phyloP scores from a whole-genome alignment of 1,139 yeast genomes.

The Pichia sp. region DNA sequence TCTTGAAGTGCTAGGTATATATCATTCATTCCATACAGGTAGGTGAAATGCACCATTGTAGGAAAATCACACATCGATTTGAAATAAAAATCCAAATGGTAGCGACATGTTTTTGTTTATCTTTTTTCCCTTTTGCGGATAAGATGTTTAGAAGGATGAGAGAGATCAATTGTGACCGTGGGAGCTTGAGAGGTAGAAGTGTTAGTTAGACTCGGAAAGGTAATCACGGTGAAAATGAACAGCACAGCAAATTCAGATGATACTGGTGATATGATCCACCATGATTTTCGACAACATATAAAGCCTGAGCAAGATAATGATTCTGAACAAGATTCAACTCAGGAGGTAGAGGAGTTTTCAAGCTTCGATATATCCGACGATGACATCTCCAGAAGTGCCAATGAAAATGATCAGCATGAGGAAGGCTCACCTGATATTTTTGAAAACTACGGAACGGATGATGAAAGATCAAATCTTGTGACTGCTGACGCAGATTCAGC shows the following conservation, averaged over 20 bases:
- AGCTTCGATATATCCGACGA: constrained; percentile 20
- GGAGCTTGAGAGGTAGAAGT: no score
- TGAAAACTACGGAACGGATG: not conserved
- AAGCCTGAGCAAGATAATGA: not conserved
- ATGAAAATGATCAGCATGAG: not conserved
- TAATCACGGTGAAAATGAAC: not conserved
- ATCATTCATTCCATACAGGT: no score
- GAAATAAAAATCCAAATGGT: not conserved
- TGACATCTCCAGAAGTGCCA: not conserved
- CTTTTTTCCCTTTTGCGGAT: not conserved
- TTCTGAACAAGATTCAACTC: not conserved
- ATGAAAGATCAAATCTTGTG: not conserved
- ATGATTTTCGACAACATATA: not conserved
- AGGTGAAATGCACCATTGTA: not conserved
- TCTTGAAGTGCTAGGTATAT: no score
- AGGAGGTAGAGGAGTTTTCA: constrained; percentile 18
- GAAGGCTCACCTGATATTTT: not conserved
- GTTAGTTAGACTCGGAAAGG: not conserved
- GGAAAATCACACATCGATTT: not conserved
- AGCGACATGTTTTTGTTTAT: not conserved
- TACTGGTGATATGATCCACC: not conserved
- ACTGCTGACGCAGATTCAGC: constrained; percentile 1
- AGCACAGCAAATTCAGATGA: not conserved
- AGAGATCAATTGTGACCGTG: not conserved
- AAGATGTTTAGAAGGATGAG: no score